Conservation (phyloP, 192 early-diverging fungal genomes). For the Coemansia sp. region DNA sequence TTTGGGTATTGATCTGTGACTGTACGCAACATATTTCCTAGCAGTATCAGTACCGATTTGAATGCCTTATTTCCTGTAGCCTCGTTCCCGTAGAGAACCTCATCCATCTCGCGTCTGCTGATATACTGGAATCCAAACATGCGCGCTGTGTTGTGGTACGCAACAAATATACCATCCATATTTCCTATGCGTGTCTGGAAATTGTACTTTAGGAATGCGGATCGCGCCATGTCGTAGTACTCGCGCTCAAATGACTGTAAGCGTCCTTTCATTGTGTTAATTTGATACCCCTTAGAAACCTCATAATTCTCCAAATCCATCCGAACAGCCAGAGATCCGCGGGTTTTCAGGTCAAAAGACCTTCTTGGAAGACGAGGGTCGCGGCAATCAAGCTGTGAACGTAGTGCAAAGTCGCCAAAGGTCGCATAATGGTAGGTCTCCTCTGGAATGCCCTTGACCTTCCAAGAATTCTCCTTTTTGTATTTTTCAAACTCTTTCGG, state of each 20-base stretch:
- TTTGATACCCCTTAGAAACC: conserved; percentile 66
- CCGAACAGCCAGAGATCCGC: conserved; percentile 78
- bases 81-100: conserved; percentile 68
- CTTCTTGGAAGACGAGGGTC: conserved; percentile 70
- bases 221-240: conserved; percentile 91
- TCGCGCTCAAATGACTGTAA: conserved; percentile 86
- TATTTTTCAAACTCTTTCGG: conserved; percentile 68
- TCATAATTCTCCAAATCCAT: conserved; percentile 77
- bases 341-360: conserved; percentile 92
- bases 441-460: conserved; percentile 50
- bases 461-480: conserved; percentile 60
- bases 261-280: conserved; percentile 65
- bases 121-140: conserved; percentile 97
- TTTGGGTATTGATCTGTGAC: conserved; percentile 60
- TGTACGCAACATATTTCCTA: conserved; percentile 65
- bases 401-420: conserved; percentile 72
- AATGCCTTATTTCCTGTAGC: conserved; percentile 73
- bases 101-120: conserved; percentile 78
- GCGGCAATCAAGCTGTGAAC: conserved; percentile 87
- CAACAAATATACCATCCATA: conserved; percentile 94
- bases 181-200: conserved; percentile 90
- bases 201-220: conserved; percentile 83
- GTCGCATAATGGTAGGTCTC: conserved; percentile 73
- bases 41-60: conserved; percentile 58
- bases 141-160: conserved; percentile 85